Base-by-base conservation (phyloP, 352 stramenopile genomes). In the Phytopythium helicoides region DNA sequence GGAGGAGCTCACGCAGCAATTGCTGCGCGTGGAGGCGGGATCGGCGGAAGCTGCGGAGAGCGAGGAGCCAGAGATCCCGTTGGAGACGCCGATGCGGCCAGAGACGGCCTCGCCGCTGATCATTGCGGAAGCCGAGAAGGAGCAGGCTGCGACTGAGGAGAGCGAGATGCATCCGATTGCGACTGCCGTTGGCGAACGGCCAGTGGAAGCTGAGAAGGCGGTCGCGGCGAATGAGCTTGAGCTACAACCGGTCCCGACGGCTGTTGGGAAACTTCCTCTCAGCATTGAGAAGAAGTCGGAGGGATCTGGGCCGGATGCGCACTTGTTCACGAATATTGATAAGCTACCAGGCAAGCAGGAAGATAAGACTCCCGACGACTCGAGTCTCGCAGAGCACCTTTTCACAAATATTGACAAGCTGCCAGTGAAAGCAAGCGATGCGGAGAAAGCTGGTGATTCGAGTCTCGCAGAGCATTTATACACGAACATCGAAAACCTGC, bases 281-380 rank as follows among this genome's bases (percentile, higher is more conserved):
- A n/a, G 3, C 7, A 22, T n/a, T 3, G 37, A 44, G 14, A 21
- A 23, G n/a, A 12, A 18, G 37, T n/a, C 9, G 4, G 36, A 41
- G 14, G 36, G n/a, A 41, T 19, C 36, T 12, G 36, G n/a, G 14
- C 36, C 9, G 37, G 37, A 44, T 21, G 37, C 37, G 37, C 37
- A 47, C 44, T 38, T 50, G 44, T 50, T 36, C 16, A 39, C 44
- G 44, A 28, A 38, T 31, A 33, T 33, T 33, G 28, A 33, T 14
- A 28, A 25, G 18, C 19, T 46, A 12, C 19, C 28, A 10, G 28
- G 28, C 5, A 33, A 31, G 18, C 18, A n/a, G 28, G 16, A 47
- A 21, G 41, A 6, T 7, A 18, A 34, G 11, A n/a, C 19, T 3
- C 19, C 10, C 21, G 41, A 23, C 1, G 41, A 35, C 41, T 15